A percentile compares a stretch with the other conserved stretches of the same genome.
Evolutionary conservation across 179 eudicot genomes (phyloP).

Genomic region (Silene vulgaris): DNA sequence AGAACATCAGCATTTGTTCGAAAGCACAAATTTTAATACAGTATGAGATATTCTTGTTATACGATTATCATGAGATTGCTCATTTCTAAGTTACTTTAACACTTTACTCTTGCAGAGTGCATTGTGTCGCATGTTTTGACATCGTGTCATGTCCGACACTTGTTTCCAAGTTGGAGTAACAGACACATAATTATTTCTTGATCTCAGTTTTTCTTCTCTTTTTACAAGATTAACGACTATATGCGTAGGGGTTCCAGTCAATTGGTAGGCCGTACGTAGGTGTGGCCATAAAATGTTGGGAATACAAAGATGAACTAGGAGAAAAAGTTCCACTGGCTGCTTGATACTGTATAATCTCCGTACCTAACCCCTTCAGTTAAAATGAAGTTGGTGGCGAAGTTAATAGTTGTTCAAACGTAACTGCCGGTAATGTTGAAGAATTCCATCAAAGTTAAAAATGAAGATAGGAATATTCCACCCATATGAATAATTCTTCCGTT

Average conservation of each 20-base stretch:
- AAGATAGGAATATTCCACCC: not conserved
- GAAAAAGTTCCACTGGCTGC: not conserved
- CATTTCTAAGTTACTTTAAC: too few species aligned
- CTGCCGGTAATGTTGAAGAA: not conserved
- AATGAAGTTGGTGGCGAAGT: slow-evolving; percentile 3
- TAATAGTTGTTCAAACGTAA: slow-evolving; percentile 2
- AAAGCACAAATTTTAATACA: not conserved
- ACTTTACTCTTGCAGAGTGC: too few species aligned
- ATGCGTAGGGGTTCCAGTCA: too few species aligned
- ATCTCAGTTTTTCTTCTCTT: too few species aligned
- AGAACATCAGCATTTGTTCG: not conserved
- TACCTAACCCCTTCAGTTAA: not conserved
- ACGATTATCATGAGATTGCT: too few species aligned
- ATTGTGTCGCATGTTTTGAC: too few species aligned
- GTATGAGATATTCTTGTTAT: not conserved
- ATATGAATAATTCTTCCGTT: not conserved
- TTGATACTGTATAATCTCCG: not conserved
- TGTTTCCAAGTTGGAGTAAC: too few species aligned
- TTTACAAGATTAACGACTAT: too few species aligned
- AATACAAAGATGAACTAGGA: not conserved
- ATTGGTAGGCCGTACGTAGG: not conserved
- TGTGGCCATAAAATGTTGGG: not conserved
- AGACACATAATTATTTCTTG: too few species aligned
- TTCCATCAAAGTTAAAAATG: slow-evolving; percentile 1
- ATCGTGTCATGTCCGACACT: too few species aligned